phyloP scores from a whole-genome alignment of 495 filamentous ascomycete species.

The Parathielavia hyrcaniae region DNA sequence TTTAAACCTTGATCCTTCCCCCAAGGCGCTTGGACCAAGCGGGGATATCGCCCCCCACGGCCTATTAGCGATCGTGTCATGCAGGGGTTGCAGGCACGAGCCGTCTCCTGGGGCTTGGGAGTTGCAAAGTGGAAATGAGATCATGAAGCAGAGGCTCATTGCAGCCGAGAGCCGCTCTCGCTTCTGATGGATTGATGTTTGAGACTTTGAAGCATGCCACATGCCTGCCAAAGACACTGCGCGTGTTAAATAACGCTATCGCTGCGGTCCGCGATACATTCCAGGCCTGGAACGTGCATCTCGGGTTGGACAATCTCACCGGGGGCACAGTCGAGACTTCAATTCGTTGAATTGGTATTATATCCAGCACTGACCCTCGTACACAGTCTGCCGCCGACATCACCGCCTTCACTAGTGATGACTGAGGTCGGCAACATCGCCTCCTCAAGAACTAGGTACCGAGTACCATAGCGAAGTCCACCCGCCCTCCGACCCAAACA shows the following conservation, averaged over 20 bases:
- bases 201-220: not conserved
- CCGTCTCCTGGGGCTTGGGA: too few species aligned
- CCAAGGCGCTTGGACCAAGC: too few species aligned
- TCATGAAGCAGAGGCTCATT: not conserved
- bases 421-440: not conserved
- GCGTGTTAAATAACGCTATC: too few species aligned
- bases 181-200: not conserved
- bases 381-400: too few species aligned
- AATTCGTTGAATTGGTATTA: too few species aligned
- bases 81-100: not conserved
- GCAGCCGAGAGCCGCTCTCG: not conserved
- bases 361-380: too few species aligned
- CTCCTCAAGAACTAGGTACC: not conserved
- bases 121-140: too few species aligned
- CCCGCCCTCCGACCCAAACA: not conserved
- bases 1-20: too few species aligned
- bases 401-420: too few species aligned
- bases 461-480: not conserved
- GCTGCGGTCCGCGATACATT: not conserved
- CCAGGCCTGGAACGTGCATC: not conserved
- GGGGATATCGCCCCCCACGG: too few species aligned
- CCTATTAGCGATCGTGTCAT: constrained; percentile 3
- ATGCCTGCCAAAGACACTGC: not conserved
- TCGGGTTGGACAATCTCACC: not conserved
- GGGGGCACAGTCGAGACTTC: too few species aligned